These are phyloP conservation scores for Xylaria hypoxylon DNA, from an alignment of 2,329 filamentous ascomycete genomes.

Conservation along the genomic window DNA sequence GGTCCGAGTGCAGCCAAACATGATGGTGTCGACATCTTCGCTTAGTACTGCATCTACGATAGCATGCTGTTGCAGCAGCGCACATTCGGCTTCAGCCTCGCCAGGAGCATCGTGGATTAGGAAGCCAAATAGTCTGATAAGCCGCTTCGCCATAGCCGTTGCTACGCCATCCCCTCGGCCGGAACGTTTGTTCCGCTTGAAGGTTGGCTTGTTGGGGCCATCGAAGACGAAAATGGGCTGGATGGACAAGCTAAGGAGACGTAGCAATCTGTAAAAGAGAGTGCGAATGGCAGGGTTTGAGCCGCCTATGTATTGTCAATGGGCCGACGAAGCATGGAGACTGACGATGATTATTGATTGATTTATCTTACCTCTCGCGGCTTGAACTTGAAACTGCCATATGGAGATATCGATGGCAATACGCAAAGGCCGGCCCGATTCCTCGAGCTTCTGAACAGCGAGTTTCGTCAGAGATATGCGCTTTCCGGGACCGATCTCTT, in stretches of 20 bases:
- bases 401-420: constrained; percentile 95
- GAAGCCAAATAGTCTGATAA: constrained; percentile 88
- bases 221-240: constrained; percentile 93
- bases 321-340: neutral
- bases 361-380: constrained; percentile 68
- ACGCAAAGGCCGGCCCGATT: constrained; percentile 77
- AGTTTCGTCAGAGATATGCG: constrained; percentile 86
- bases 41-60: constrained; percentile 94
- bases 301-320: constrained; percentile 62
- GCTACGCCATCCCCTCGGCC: constrained; percentile 74
- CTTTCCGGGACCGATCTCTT: constrained; percentile 84
- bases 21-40: constrained; percentile 96
- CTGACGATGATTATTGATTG: neutral
- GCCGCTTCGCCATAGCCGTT: constrained; percentile 81
- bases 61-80: constrained; percentile 81
- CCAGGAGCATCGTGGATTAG: constrained; percentile 87
- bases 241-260: constrained; percentile 80
- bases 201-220: constrained; percentile 82
- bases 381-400: constrained; percentile 95
- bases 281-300: constrained; percentile 91
- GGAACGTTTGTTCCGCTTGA: constrained; percentile 87
- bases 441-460: constrained; percentile 79
- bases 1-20: constrained; percentile 89
- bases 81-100: constrained; percentile 96
- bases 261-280: constrained; percentile 89